Evolutionary conservation across 768 basidiomycete species (phyloP).

Genomic region (Amanita rimosa): DNA sequence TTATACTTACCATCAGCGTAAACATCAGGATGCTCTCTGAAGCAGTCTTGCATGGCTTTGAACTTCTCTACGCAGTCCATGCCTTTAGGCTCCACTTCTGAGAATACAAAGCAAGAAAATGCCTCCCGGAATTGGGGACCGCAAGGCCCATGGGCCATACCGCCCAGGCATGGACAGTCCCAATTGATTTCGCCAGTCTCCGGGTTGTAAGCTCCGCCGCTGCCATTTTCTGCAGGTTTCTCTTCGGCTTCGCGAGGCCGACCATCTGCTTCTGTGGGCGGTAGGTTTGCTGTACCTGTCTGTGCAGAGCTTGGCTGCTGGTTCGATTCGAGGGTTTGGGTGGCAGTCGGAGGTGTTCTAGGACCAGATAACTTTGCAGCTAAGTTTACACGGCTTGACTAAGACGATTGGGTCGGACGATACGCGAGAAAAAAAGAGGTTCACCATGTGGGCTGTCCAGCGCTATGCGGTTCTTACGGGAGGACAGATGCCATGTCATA

Average conservation of each 20-base stretch:
- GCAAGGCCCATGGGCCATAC: conserved; percentile 97
- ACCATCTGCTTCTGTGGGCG: not conserved
- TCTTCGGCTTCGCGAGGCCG: conserved; percentile 8
- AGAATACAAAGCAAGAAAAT: conserved; percentile 94
- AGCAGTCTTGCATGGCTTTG: conserved; percentile 96
- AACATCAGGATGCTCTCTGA: conserved; percentile 91
- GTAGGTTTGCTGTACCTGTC: not conserved
- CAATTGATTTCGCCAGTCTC: conserved; percentile 99
- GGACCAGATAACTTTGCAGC: not conserved
- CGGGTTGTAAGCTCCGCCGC: conserved; percentile 73
- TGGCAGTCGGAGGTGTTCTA: not conserved
- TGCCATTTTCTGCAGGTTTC: conserved; percentile 11
- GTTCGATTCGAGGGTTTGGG: not conserved
- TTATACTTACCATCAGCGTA: conserved; percentile 76
- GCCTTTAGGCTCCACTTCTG: conserved; percentile 93
- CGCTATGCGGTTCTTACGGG: conserved; percentile 29
- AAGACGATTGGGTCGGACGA: conserved; percentile 3
- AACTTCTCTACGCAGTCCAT: conserved; percentile 98
- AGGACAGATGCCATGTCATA: conserved; percentile 35
- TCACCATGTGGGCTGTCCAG: conserved; percentile 30
- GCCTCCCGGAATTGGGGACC: conserved; percentile 89
- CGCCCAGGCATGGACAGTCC: conserved; percentile 98
- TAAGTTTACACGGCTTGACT: conserved; percentile 1
- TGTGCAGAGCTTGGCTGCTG: not conserved
- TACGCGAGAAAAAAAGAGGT: conserved; percentile 2